These are phyloP conservation scores for Epichloe gansuensis DNA, from an alignment of 2,329 filamentous ascomycete species.

Conservation along the genomic window DNA sequence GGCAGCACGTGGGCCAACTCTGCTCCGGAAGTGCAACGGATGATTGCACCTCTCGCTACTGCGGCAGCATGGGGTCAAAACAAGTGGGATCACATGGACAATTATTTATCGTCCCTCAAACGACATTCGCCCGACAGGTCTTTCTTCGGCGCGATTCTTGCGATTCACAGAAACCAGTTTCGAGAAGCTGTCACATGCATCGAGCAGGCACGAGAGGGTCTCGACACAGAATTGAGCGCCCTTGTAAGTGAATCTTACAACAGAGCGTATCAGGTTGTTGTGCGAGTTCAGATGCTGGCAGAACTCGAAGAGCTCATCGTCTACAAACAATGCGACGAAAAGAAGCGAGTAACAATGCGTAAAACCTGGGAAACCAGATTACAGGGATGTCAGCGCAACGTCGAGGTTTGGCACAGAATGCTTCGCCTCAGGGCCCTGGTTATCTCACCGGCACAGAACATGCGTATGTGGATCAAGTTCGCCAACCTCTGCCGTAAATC, in stretches of 20 bases:
- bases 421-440: constrained; percentile 88
- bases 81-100: constrained; percentile 98
- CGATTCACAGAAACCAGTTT: constrained; percentile 92
- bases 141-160: constrained; percentile 94
- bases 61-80: constrained; percentile 92
- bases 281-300: constrained; percentile 96
- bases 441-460: constrained; percentile 81
- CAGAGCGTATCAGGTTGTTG: constrained; percentile 92
- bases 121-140: constrained; percentile 84
- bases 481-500: constrained; percentile 97
- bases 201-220: constrained; percentile 78
- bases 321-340: constrained; percentile 88
- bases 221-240: constrained; percentile 92
- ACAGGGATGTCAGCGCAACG: constrained; percentile 89
- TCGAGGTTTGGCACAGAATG: constrained; percentile 98
- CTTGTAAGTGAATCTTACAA: constrained; percentile 98
- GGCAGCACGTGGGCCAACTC: constrained; percentile 92
- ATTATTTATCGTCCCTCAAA: constrained; percentile 92
- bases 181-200: constrained; percentile 82
- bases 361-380: constrained; percentile 92
- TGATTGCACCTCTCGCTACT: constrained; percentile 86
- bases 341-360: constrained; percentile 83
- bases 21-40: constrained; percentile 71
- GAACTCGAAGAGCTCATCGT: constrained; percentile 96
- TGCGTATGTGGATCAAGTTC: constrained; percentile 99